Conservation (phyloP, 1,284 basidiomycete genomes). For the Ceratobasidium theobromae region DNA sequence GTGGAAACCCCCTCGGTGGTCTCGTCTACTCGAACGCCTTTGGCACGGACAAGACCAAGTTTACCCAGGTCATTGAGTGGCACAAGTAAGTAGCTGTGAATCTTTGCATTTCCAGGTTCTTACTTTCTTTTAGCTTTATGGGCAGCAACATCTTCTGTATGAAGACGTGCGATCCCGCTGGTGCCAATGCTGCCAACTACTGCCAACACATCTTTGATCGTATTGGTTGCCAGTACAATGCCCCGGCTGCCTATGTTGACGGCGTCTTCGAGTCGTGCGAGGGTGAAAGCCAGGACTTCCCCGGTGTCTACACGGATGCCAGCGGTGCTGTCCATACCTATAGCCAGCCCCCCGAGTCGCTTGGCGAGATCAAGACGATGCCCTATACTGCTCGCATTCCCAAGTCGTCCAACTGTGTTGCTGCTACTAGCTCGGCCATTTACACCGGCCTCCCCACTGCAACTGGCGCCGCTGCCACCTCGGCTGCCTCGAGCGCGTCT, state of each 20-base stretch:
- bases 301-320: slow-evolving; percentile 54
- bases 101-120: too few relatives aligned
- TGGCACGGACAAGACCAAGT: slow-evolving; percentile 48
- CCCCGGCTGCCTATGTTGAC: slow-evolving; percentile 53
- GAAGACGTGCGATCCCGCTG: slow-evolving; percentile 61
- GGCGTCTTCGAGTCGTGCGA: slow-evolving; percentile 61
- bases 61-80: slow-evolving; percentile 59
- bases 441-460: slow-evolving; percentile 47
- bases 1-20: slow-evolving; percentile 57
- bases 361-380: slow-evolving; percentile 57
- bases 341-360: slow-evolving; percentile 60
- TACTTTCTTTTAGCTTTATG: too few relatives aligned
- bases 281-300: slow-evolving; percentile 63
- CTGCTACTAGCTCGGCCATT: slow-evolving; percentile 56
- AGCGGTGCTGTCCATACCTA: slow-evolving; percentile 51
- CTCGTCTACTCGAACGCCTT: slow-evolving; percentile 60
- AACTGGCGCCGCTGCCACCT: slow-evolving; percentile 39
- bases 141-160: slow-evolving; percentile 55
- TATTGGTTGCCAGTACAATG: slow-evolving; percentile 69
- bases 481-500: slow-evolving; percentile 30
- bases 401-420: slow-evolving; percentile 62
- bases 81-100: too few relatives aligned
- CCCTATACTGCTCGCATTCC: slow-evolving; percentile 64
- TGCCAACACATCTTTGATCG: slow-evolving; percentile 68
- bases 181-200: slow-evolving; percentile 50